A percentile compares a stretch with the other conserved stretches of the same genome.
Conservation (phyloP, 1,284 basidiomycete species). For the Naganishia liquefaciens region DNA sequence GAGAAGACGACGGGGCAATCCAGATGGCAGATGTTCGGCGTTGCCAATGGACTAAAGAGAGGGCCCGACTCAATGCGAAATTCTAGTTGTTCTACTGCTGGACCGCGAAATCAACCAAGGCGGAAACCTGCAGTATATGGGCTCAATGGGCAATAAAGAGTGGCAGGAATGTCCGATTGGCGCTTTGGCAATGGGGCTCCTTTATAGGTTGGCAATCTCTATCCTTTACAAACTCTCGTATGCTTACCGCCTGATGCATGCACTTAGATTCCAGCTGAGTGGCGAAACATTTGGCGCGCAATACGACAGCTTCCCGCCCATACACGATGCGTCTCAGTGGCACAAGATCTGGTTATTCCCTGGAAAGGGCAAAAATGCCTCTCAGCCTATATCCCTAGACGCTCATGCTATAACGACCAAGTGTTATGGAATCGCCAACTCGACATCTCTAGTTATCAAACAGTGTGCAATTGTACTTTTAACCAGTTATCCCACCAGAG, state of each 20-base stretch:
- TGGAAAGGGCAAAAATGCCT: background rate
- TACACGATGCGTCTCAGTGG: background rate
- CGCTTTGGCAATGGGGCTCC: conserved; percentile 7
- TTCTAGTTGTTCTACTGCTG: background rate
- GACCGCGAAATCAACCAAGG: conserved; percentile 5
- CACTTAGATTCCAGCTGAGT: conserved; percentile 16
- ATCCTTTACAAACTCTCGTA: too few relatives aligned
- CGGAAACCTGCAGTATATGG: background rate
- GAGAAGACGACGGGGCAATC: conserved; percentile 1
- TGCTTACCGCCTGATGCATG: too few relatives aligned
- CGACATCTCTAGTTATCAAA: too few relatives aligned
- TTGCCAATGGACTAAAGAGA: background rate
- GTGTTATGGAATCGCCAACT: too few relatives aligned
- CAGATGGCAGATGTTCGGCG: conserved; percentile 10
- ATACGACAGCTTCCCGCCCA: background rate
- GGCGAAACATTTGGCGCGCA: conserved; percentile 6
- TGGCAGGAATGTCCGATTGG: conserved; percentile 1
- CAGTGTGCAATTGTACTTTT: too few relatives aligned
- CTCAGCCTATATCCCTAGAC: background rate
- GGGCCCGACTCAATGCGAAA: conserved; percentile 1
- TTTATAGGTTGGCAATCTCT: conserved; percentile 9
- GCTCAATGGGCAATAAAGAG: background rate
- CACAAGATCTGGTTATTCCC: conserved; percentile 1
- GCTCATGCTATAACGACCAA: background rate
- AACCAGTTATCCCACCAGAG: too few relatives aligned